Evolutionary conservation across 345 rosid species (phyloP), one percentile per base, ranked within the genome.

Genomic region (Rhodamnia rubescens): DNA sequence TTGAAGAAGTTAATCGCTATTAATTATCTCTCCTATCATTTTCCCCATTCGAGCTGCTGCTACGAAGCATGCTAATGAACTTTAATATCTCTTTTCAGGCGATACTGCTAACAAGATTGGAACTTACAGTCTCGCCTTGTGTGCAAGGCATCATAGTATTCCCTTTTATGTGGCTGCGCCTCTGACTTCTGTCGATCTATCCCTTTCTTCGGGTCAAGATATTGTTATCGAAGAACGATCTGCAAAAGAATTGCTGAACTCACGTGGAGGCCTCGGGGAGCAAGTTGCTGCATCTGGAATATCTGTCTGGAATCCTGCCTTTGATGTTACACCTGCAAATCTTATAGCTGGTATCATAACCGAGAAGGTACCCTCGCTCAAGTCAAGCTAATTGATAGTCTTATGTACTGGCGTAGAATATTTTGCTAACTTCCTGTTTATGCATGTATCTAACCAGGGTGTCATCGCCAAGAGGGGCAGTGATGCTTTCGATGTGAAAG

Each of bases 21-120:
- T 69, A 69, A 36, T 36, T 69, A 5, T 36, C 78, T 69, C 13
- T 69, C 80, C 80, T 69, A 36, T 88, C 57, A 53, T 13, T 18
- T 88, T 85, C 12, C 7, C 42, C 5, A 16, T 69, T 69, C 4
- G 13, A 69, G 80, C 80, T 69, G 26, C 80, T 36, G 24, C 47
- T 36, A 36, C 24, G 26, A 69, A 36, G 47, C 80, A 69, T 69
- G 80, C 20, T 36, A 36, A 69, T 32, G 47, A 69, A 69, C 18
- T 27, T 36, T 13, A 69, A 27, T 83, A 1, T 18, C 47, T 53
- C 32, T 82, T 84, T 88, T 21, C 90, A 96, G 99, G 99, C 40
- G 98, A 95, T 82, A 95, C 98, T n/a, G 99, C 98, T 64, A 95
- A 97, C 92, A 95, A 97, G 93, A 95, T 97, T 44, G 99, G 99